Base-by-base conservation (phyloP, 2,329 filamentous ascomycete genomes). In the Zymoseptoria crescenta region DNA sequence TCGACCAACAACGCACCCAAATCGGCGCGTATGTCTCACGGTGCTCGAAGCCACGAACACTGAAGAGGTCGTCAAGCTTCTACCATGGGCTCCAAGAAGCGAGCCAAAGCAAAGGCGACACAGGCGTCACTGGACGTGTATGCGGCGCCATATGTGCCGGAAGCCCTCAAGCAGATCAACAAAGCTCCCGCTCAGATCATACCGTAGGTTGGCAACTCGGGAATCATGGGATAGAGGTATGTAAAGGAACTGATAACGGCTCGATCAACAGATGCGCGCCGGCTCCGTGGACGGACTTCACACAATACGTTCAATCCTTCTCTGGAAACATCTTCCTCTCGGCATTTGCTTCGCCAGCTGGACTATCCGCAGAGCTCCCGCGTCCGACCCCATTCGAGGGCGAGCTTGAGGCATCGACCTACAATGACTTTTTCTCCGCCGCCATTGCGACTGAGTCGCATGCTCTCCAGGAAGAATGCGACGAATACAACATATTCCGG, bases 71-170 rank as follows among this genome's bases (percentile, higher is more conserved):
- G 35, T 45, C 35, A 16, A 45, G 13, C n/a, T 45, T 6, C 35
- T 45, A 45, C 35, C 7, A 45, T 45, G 35, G n/a, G 35, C n/a
- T 13, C 13, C 6, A 45, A 45, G 35, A 45, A 45, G 9, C 35
- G 35, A 45, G 35, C n/a, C 35, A 45, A n/a, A 3, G 7, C 7
- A 13, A 45, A 45, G 35, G 35, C 35, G 35, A n/a, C 30, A 8
- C 30, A 45, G 56, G n/a, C 13, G 1, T 27, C 56, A 28, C 27
- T 65, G 27, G 66, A 69, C 55, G 60, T 66, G 9, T 67, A 69
- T 30, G 67, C 67, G 8, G 49, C 55, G 48, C 61, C 66, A 2
- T 69, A 65, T 52, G 52, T 69, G 28, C 67, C 66, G 55, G 45
- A 55, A n/a, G 28, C 20, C 54, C 28, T 62, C 54, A 58, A 52